A percentile compares a stretch with the other conserved stretches of the same genome.
Conservation (phyloP, 2,329 filamentous ascomycete species). For the Zarea fungicola region DNA sequence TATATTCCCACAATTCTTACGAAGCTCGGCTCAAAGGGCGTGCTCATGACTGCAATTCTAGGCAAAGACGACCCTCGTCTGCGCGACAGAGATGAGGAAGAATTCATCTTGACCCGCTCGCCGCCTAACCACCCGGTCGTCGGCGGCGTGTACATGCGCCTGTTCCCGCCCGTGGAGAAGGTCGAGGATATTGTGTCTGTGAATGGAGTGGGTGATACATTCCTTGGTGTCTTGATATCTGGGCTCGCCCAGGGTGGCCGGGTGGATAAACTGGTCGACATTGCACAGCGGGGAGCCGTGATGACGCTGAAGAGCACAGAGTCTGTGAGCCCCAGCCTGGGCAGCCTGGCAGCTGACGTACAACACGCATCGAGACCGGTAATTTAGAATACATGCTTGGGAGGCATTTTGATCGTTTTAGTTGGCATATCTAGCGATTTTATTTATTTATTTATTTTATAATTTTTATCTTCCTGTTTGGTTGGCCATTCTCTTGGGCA, state of each 20-base stretch:
- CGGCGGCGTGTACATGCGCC: constrained; percentile 77
- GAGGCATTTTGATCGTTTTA: background rate
- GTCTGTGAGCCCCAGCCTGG: constrained; percentile 60
- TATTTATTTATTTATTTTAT: no score
- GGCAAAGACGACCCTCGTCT: constrained; percentile 62
- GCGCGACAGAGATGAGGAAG: constrained; percentile 53
- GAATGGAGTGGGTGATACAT: constrained; percentile 92
- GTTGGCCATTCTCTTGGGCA: no score
- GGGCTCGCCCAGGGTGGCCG: constrained; percentile 60
- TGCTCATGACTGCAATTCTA: constrained; percentile 70
- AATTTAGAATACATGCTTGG: background rate
- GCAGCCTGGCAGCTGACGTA: constrained; percentile 38
- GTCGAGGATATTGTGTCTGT: constrained; percentile 77
- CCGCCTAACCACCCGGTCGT: constrained; percentile 46
- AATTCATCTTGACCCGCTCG: constrained; percentile 66
- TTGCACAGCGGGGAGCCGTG: constrained; percentile 78
- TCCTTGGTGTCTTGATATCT: constrained; percentile 78
- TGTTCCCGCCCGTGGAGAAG: constrained; percentile 61
- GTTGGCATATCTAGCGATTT: no score
- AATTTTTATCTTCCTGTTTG: no score
- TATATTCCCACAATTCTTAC: constrained; percentile 81
- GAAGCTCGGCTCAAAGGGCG: constrained; percentile 73
- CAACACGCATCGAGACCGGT: constrained; percentile 17
- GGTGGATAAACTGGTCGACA: constrained; percentile 59
- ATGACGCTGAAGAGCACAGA: constrained; percentile 71